Base-by-base conservation (phyloP, 2,329 filamentous ascomycete species). In the Pseudohalonectria lignicola region DNA sequence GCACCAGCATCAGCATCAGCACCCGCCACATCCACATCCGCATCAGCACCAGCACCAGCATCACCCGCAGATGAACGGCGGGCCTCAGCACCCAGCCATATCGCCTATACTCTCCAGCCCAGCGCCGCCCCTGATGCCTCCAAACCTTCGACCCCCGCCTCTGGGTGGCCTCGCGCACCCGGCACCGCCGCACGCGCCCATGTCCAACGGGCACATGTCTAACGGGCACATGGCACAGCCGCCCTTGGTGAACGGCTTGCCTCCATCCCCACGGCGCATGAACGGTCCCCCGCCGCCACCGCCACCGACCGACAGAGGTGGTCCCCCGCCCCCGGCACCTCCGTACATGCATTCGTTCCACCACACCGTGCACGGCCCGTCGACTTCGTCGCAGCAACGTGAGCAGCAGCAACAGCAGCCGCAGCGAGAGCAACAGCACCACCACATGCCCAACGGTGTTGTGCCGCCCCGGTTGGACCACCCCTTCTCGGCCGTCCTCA, bases 141-240 rank as follows among this genome's bases (percentile, higher is more conserved):
- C 52, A 16, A 54, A 56, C 29, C 61, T 75, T 13, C 65, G 70
- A 8, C 71, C 71, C 4, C 69, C 69, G 19, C 61, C 67, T 5
- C 50, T 67, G 42, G 52, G 59, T 13, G 59, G 34, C 32, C 56
- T 62, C 21, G 46, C 60, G 7, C 59, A 66, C 30, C 57, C n/a
- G n/a, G n/a, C 64, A 7, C 55, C 61, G 5, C 55, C 64, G 34
- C 62, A 60, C 26, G 62, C 64, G 17, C 56, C 59, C 8, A 61
- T 63, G 12, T 20, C 29, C 8, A 21, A 34, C 15, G 30, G 12
- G 12, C 56, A 61, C 9, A 60, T 66, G 31, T 68, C 66, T 20
- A 67, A 61, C 26, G 55, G 59, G 4, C 53, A 59, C 34, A 59
- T 62, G 44, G 58, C 52, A 5, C 61, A 56, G 42, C 59, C 59